Conservation (phyloP, 1,284 basidiomycete species). For the Termitomyces sp. region DNA sequence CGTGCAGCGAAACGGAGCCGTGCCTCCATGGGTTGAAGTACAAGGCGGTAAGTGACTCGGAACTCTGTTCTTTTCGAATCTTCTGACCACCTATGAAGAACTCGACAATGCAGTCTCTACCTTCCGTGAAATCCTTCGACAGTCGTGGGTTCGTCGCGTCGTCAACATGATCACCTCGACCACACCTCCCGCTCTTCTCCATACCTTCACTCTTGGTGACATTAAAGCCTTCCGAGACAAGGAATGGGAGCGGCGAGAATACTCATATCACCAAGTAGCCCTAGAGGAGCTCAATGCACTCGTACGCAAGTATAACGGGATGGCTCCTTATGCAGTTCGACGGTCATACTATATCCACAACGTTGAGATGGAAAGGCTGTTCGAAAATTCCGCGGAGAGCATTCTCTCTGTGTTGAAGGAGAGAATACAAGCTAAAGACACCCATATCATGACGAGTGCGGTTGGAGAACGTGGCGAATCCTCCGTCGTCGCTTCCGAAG, state of each 20-base stretch:
- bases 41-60: conserved; percentile 54
- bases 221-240: conserved; percentile 54
- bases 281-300: conserved; percentile 69
- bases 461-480: neutral
- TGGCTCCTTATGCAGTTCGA: conserved; percentile 73
- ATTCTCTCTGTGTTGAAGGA: conserved; percentile 43
- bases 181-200: conserved; percentile 38
- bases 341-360: conserved; percentile 52
- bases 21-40: conserved; percentile 89
- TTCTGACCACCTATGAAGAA: conserved; percentile 21
- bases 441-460: neutral
- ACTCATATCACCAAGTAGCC: conserved; percentile 65
- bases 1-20: conserved; percentile 77
- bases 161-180: conserved; percentile 54
- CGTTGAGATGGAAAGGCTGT: conserved; percentile 55
- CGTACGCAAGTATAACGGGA: conserved; percentile 74
- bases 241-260: conserved; percentile 73
- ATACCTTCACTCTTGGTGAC: conserved; percentile 40
- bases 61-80: neutral
- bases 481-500: neutral
- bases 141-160: conserved; percentile 66
- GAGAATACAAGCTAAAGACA: conserved; percentile 12
- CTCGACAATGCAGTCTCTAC: conserved; percentile 43
- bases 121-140: conserved; percentile 62
- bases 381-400: conserved; percentile 48